These are phyloP conservation scores for Epichloe amarillans DNA, from an alignment of 2,329 filamentous ascomycete species.

Conservation along the genomic window DNA sequence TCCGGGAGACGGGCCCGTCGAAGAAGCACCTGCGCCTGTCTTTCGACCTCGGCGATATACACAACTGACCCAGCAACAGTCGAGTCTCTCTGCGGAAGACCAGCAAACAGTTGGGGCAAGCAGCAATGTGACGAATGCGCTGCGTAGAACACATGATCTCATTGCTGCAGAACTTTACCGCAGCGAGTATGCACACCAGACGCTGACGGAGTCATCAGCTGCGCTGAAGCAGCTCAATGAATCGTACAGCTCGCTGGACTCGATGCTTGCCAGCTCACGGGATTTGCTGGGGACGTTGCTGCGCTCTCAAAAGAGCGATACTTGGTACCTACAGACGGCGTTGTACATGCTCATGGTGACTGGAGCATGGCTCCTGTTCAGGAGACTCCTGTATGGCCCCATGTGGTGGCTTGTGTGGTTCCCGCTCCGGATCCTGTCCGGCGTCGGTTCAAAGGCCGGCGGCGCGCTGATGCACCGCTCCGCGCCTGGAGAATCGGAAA, in stretches of 20 bases:
- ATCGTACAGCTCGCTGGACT: conserved; percentile 67
- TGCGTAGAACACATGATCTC: conserved; percentile 74
- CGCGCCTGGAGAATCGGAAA: conserved; percentile 12
- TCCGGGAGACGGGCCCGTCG: conserved; percentile 9
- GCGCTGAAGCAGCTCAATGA: conserved; percentile 72
- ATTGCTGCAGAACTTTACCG: conserved; percentile 75
- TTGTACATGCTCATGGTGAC: conserved; percentile 71
- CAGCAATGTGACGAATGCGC: conserved; percentile 68
- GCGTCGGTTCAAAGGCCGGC: conserved; percentile 41
- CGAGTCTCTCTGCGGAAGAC: conserved; percentile 45
- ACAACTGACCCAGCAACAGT: conserved; percentile 21
- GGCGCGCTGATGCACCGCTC: conserved; percentile 31
- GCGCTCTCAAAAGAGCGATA: conserved; percentile 86
- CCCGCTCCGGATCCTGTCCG: conserved; percentile 57
- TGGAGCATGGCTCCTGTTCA: conserved; percentile 73
- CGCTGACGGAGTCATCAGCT: conserved; percentile 69
- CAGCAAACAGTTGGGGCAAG: conserved; percentile 64
- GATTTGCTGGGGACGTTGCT: conserved; percentile 68
- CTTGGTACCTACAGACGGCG: conserved; percentile 89
- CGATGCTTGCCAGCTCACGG: conserved; percentile 59
- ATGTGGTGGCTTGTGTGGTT: conserved; percentile 81
- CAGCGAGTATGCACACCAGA: conserved; percentile 82
- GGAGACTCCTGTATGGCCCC: conserved; percentile 76
- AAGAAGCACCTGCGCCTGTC: conserved; percentile 9
- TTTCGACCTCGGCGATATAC: conserved; percentile 12